Evolutionary conservation across 108 stramenopile genomes (phyloP), one percentile per base, ranked within the genome.

Genomic region (Aureococcus anophagefferens): DNA sequence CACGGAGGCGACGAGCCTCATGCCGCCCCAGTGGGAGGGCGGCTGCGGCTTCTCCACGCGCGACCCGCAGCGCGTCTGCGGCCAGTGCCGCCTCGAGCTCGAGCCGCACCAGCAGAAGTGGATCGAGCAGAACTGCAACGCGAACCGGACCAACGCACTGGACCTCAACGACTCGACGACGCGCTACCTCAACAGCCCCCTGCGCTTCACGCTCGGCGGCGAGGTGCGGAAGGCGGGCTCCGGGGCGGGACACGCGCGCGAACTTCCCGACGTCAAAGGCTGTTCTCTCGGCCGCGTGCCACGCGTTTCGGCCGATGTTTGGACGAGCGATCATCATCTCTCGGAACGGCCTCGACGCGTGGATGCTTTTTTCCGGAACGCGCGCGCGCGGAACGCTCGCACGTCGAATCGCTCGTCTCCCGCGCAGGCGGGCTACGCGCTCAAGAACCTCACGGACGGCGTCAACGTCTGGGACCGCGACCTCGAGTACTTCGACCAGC

Each of bases 401-500:
- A n/a, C n/a, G n/a, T n/a, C n/a, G n/a, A n/a, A n/a, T n/a, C n/a
- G n/a, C n/a, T n/a, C n/a, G n/a, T n/a, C n/a, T n/a, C n/a, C n/a
- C n/a, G n/a, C n/a, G n/a, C n/a, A n/a, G n/a, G n/a, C n/a, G n/a
- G n/a, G n/a, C n/a, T 40, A 40, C 37, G 1, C 51, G 7, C 51
- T 59, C 1, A 16, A 11, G 51, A 59, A 59, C 25, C 51, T 59
- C 1, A 18, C 3, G 3, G 51, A 59, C 51, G 25, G 25, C 3
- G 51, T 59, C 21, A 59, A 59, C 25, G 4, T 25, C 25, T 59
- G 51, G 51, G 51, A 59, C 21, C 1, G 25, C 7, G 51, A 59
- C 51, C 7, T 11, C 44, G 67, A 68, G 30, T 62, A 62, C n/a
- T 67, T 74, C 46, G 65, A 71, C 7, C 28, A 46, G 21, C 51